phyloP scores from a whole-genome alignment of 352 stramenopile species.

The Pythium coloratum region DNA sequence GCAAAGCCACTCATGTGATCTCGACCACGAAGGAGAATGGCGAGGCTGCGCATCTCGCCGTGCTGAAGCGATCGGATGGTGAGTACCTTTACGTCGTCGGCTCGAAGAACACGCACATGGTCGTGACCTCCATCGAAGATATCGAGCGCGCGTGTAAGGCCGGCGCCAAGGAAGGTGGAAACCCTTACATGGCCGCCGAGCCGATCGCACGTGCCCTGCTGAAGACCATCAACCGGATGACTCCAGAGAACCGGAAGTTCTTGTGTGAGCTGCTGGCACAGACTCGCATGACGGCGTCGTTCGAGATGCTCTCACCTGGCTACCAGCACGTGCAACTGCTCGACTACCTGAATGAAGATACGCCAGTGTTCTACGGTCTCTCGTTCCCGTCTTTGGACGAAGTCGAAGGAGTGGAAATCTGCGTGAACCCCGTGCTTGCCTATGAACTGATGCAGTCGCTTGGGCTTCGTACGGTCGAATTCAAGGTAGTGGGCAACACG shows the following conservation, averaged over 20 bases:
- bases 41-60: slow-evolving; percentile 67
- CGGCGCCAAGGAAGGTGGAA: slow-evolving; percentile 24
- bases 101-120: slow-evolving; percentile 83
- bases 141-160: slow-evolving; percentile 36
- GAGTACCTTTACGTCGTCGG: slow-evolving; percentile 68
- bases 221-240: slow-evolving; percentile 38
- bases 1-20: slow-evolving; percentile 52
- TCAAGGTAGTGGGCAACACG: slow-evolving; percentile 49
- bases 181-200: slow-evolving; percentile 53
- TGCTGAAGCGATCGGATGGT: slow-evolving; percentile 69
- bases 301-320: slow-evolving; percentile 68
- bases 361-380: slow-evolving; percentile 78
- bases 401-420: slow-evolving; percentile 58
- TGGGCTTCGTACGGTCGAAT: slow-evolving; percentile 63
- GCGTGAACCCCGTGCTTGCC: slow-evolving; percentile 73
- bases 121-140: slow-evolving; percentile 49
- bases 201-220: slow-evolving; percentile 55
- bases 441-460: slow-evolving; percentile 56
- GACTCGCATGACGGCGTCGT: slow-evolving; percentile 70
- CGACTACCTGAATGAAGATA: slow-evolving; percentile 65
- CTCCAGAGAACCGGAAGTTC: slow-evolving; percentile 37
- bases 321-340: slow-evolving; percentile 82
- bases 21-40: slow-evolving; percentile 81
- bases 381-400: slow-evolving; percentile 50
- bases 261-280: slow-evolving; percentile 80